These are phyloP conservation scores for Cryptosporidium felis DNA, from an alignment of 169 alveolate species.

Conservation along the genomic window DNA sequence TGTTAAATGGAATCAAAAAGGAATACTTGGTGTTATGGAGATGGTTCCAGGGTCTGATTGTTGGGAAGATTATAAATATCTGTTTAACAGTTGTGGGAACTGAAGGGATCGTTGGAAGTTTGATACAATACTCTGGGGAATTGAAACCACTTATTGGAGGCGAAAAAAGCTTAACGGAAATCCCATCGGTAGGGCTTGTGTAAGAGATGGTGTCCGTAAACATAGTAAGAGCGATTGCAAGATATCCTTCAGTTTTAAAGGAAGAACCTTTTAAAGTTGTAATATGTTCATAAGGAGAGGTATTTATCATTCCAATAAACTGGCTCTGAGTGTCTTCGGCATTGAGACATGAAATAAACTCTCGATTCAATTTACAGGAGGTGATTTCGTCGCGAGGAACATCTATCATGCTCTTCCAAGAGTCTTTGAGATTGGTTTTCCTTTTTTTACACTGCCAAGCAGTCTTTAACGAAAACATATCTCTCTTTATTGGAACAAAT, in stretches of 20 bases:
- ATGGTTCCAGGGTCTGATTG: conserved; percentile 66
- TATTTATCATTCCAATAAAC: conserved; percentile 40
- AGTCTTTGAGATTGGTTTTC: neutral
- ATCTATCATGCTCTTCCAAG: conserved; percentile 19
- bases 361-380: conserved; percentile 13
- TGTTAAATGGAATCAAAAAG: conserved; percentile 42
- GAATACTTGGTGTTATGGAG: conserved; percentile 48
- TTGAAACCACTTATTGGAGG: conserved; percentile 41
- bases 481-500: conserved; percentile 43
- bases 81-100: conserved; percentile 12
- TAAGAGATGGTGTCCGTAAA: conserved; percentile 52
- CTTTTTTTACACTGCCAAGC: conserved; percentile 54
- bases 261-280: conserved; percentile 20
- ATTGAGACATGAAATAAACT: conserved; percentile 22
- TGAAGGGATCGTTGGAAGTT: conserved; percentile 47
- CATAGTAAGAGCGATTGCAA: conserved; percentile 16
- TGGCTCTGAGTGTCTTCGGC: neutral
- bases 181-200: conserved; percentile 29
- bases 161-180: conserved; percentile 51
- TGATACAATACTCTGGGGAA: conserved; percentile 46
- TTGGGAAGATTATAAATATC: conserved; percentile 42
- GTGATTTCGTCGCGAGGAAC: conserved; percentile 26
- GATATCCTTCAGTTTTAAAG: conserved; percentile 14
- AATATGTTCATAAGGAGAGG: neutral
- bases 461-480: conserved; percentile 37